phyloP scores from a whole-genome alignment of 1,284 basidiomycete genomes.

The Naganishia sp. region DNA sequence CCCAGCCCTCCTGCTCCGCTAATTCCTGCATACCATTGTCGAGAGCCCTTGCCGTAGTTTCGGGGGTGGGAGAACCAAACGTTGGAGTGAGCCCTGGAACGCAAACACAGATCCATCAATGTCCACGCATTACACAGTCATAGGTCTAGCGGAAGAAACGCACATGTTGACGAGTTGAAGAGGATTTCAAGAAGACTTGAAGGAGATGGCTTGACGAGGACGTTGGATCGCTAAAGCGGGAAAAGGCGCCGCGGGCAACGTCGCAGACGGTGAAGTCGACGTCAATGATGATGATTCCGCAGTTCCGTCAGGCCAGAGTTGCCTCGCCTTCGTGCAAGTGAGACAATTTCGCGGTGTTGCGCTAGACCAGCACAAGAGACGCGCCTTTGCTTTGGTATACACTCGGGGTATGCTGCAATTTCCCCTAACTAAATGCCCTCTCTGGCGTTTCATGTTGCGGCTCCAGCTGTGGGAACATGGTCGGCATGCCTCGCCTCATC shows the following conservation, averaged over 20 bases:
- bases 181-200: conserved; percentile 21
- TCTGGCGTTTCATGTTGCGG: neutral
- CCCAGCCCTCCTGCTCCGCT: neutral
- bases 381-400: neutral
- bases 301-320: neutral
- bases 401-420: neutral
- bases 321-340: neutral
- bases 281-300: conserved; percentile 18
- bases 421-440: neutral
- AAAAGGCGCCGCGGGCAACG: neutral
- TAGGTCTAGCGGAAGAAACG: neutral
- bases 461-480: neutral
- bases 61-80: conserved; percentile 65
- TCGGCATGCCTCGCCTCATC: no score
- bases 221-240: conserved; percentile 24
- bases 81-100: conserved; percentile 54
- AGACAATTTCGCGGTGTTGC: neutral
- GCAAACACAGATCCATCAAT: conserved; percentile 6
- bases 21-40: conserved; percentile 68
- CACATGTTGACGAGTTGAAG: conserved; percentile 28
- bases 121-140: neutral
- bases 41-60: conserved; percentile 91
- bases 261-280: conserved; percentile 15
- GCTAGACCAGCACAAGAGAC: neutral
- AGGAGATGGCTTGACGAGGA: conserved; percentile 28